Evolutionary conservation across 2,329 filamentous ascomycete genomes (phyloP).

Genomic region (Xylariomycetidae sp.): DNA sequence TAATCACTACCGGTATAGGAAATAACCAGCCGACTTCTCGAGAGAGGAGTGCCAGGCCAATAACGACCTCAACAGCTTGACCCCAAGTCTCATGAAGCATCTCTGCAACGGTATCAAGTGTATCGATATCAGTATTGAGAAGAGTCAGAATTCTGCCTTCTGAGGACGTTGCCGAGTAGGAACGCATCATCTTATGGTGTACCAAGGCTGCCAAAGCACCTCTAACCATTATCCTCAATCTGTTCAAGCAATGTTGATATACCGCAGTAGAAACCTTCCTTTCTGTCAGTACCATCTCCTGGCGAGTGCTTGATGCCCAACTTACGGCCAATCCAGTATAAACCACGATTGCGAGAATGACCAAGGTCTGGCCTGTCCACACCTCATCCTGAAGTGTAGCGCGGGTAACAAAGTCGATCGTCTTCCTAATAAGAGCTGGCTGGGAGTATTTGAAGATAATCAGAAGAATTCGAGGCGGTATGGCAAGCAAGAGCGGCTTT

Average conservation of each 20-base stretch:
- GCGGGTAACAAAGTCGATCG: constrained; percentile 28
- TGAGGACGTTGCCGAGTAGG: constrained; percentile 17
- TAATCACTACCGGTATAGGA: constrained; percentile 35
- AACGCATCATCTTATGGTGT: constrained; percentile 27
- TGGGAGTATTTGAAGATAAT: constrained; percentile 37
- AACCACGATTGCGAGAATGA: constrained; percentile 27
- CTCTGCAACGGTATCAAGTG: constrained; percentile 24
- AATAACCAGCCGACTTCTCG: constrained; percentile 38
- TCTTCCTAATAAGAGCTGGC: constrained; percentile 32
- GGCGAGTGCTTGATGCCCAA: neutral
- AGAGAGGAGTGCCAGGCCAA: constrained; percentile 35
- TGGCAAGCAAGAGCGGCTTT: constrained; percentile 23
- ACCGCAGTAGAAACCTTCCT: constrained; percentile 26
- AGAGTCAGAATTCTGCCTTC: constrained; percentile 32
- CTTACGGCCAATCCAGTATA: constrained; percentile 35
- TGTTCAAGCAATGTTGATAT: constrained; percentile 28
- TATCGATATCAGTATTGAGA: constrained; percentile 36
- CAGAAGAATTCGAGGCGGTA: constrained; percentile 32
- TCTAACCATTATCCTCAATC: constrained; percentile 28
- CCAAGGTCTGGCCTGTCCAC: constrained; percentile 22
- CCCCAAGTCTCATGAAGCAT: constrained; percentile 41
- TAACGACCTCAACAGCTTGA: constrained; percentile 33
- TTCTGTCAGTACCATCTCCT: constrained; percentile 1
- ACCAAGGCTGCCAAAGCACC: constrained; percentile 33
- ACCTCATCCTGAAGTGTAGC: constrained; percentile 11